phyloP scores from a whole-genome alignment of 768 basidiomycete species.

The Austroboletus festivus region DNA sequence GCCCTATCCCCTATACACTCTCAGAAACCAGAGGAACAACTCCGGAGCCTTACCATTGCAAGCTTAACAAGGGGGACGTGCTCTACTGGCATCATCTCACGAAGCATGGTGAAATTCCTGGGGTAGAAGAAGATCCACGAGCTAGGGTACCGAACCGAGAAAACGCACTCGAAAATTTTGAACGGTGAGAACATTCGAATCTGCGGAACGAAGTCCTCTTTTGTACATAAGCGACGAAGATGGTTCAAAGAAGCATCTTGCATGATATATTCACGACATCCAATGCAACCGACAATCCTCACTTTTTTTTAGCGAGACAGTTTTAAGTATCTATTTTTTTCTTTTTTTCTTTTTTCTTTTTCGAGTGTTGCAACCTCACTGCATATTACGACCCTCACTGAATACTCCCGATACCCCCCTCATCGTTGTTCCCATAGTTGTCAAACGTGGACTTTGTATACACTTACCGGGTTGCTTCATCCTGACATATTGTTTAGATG shows the following conservation, averaged over 20 bases:
- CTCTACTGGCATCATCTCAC: constrained; percentile 77
- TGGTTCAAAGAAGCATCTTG: constrained; percentile 7
- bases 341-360: too few relatives aligned
- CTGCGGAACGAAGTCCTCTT: constrained; percentile 5
- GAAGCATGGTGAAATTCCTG: constrained; percentile 70
- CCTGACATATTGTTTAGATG: constrained; percentile 21
- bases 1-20: constrained; percentile 10
- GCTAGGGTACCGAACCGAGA: constrained; percentile 34
- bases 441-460: constrained; percentile 21
- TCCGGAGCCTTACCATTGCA: constrained; percentile 31
- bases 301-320: constrained; percentile 17
- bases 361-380: constrained; percentile 27
- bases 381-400: constrained; percentile 28
- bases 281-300: constrained; percentile 13
- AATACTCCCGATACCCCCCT: constrained; percentile 37
- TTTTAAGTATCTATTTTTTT: constrained; percentile 32
- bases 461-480: constrained; percentile 16
- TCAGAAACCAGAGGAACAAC: constrained; percentile 10
- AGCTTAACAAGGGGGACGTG: constrained; percentile 56
- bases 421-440: constrained; percentile 29
- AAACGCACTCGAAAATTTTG: constrained; percentile 14
- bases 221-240: constrained; percentile 7
- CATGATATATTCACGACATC: constrained; percentile 30
- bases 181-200: constrained; percentile 25
- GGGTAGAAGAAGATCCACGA: constrained; percentile 58